Evolutionary conservation across 148 eudicot genomes (phyloP).

Genomic region (Cornus kousa): DNA sequence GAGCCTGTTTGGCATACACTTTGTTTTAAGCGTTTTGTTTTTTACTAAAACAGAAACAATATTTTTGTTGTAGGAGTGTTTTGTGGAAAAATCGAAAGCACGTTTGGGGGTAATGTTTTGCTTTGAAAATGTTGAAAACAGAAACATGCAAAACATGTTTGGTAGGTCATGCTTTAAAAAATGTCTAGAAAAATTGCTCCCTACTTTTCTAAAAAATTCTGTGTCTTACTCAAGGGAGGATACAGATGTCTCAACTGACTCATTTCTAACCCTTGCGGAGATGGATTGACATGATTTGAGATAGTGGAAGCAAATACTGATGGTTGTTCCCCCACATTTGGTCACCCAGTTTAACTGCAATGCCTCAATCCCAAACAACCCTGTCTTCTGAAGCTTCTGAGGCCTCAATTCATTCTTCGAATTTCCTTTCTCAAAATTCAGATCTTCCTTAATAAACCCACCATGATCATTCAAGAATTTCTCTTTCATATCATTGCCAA

Average conservation of each 20-base stretch:
- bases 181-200: background rate
- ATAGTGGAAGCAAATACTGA: conserved; percentile 21
- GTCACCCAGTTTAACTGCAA: conserved; percentile 62
- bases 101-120: no score
- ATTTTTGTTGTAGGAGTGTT: no score
- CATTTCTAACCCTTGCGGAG: conserved; percentile 28
- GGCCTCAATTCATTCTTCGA: conserved; percentile 53
- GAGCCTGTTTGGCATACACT: no score
- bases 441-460: conserved; percentile 24
- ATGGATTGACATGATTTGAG: conserved; percentile 27
- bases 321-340: conserved; percentile 22
- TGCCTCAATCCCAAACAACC: conserved; percentile 46
- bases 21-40: no score
- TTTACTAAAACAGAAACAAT: no score
- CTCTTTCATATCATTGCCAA: conserved; percentile 19
- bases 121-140: no score
- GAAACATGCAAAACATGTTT: no score
- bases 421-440: conserved; percentile 40
- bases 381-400: conserved; percentile 86
- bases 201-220: conserved; percentile 7
- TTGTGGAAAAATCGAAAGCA: no score
- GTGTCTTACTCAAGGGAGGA: conserved; percentile 21
- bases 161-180: no score
- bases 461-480: conserved; percentile 13
- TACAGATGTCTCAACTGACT: conserved; percentile 24